Conservation (phyloP, 2,329 filamentous ascomycete genomes). For the Clarireedia sp. region DNA sequence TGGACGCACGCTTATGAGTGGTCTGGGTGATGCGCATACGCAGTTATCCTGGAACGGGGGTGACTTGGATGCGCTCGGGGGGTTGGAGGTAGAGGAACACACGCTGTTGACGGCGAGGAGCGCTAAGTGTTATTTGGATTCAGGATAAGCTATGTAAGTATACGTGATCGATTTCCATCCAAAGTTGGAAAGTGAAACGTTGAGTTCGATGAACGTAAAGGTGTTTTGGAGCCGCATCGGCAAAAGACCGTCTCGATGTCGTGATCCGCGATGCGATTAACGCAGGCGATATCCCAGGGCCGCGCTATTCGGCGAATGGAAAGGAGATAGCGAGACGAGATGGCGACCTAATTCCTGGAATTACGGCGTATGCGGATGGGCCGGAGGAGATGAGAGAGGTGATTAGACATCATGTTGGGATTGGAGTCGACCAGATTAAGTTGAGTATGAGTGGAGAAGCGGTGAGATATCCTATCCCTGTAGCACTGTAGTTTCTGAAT, state of each 20-base stretch:
- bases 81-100: constrained; percentile 40
- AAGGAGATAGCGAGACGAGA: constrained; percentile 39
- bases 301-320: constrained; percentile 40
- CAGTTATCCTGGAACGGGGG: constrained; percentile 42
- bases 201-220: not conserved
- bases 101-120: constrained; percentile 17
- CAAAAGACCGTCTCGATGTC: constrained; percentile 30
- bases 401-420: constrained; percentile 30
- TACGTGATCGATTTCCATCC: not conserved
- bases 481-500: not conserved
- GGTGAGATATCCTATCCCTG: constrained; percentile 7
- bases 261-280: constrained; percentile 43
- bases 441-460: constrained; percentile 32
- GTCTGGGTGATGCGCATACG: constrained; percentile 41
- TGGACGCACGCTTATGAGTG: constrained; percentile 39
- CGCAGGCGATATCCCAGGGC: constrained; percentile 39
- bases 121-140: constrained; percentile 39
- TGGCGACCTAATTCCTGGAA: constrained; percentile 35
- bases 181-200: not conserved
- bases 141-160: constrained; percentile 39
- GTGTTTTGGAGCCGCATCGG: constrained; percentile 21
- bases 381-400: constrained; percentile 34
- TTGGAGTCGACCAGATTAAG: constrained; percentile 39
- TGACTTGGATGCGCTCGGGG: constrained; percentile 35
- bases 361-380: constrained; percentile 32